A percentile compares a stretch with the other conserved stretches of the same genome.
Conservation (phyloP, 2,329 filamentous ascomycete genomes). For the Cladophialophora exuberans region DNA sequence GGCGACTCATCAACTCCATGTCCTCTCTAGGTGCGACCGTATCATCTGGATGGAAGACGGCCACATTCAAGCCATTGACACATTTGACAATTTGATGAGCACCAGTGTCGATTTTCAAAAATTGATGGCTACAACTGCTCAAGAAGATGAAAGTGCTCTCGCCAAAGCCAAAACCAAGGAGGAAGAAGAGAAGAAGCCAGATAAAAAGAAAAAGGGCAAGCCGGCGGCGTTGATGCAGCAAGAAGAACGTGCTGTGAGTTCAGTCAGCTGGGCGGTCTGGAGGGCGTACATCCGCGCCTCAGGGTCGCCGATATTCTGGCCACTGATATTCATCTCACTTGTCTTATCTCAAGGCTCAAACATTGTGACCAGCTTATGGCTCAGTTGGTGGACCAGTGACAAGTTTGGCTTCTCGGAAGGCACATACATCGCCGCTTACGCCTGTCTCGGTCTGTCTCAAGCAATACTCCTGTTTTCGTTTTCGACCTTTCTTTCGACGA, state of each 20-base stretch:
- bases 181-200: constrained; percentile 53
- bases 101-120: constrained; percentile 76
- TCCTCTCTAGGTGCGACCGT: constrained; percentile 84
- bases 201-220: constrained; percentile 53
- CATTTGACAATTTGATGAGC: constrained; percentile 84
- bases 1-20: constrained; percentile 93
- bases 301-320: constrained; percentile 69
- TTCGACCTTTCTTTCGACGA: constrained; percentile 74
- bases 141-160: constrained; percentile 59
- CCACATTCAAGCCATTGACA: constrained; percentile 80
- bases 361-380: constrained; percentile 86
- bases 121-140: constrained; percentile 78
- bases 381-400: constrained; percentile 89
- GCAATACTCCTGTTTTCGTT: constrained; percentile 79
- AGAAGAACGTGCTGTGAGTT: constrained; percentile 67
- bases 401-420: constrained; percentile 70
- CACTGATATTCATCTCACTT: constrained; percentile 66
- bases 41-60: constrained; percentile 94
- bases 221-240: constrained; percentile 49
- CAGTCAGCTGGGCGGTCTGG: constrained; percentile 81
- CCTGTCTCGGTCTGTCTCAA: constrained; percentile 71
- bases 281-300: constrained; percentile 75
- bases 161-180: constrained; percentile 51
- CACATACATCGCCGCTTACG: constrained; percentile 71
- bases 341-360: constrained; percentile 79